A percentile compares a stretch with the other conserved stretches of the same genome.
phyloP scores from a whole-genome alignment of 1,284 basidiomycete genomes.

The Apiotrichum sp. region DNA sequence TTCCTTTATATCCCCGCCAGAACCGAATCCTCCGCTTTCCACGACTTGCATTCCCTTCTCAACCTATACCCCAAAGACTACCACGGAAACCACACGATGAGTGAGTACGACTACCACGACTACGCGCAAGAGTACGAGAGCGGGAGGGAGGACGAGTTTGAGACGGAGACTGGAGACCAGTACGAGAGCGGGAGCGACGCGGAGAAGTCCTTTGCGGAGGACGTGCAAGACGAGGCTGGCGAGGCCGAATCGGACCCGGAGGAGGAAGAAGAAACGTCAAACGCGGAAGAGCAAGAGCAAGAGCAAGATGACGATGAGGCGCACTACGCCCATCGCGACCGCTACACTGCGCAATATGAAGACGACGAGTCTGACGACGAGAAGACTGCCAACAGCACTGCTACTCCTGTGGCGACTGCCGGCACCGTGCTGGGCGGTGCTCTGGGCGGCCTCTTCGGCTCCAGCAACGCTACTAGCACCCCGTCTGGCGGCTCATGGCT shows the following conservation, averaged over 20 bases:
- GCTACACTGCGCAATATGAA: too few species aligned
- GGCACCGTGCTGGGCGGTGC: not conserved
- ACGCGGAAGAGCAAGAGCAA: not conserved
- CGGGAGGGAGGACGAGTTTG: not conserved
- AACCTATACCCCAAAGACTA: not conserved
- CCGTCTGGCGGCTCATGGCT: not conserved
- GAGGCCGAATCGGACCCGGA: not conserved
- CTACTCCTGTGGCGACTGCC: too few species aligned
- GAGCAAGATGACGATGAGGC: not conserved
- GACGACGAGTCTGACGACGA: too few species aligned
- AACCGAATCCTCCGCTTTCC: too few species aligned
- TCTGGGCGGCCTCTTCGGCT: not conserved
- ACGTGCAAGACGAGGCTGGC: not conserved
- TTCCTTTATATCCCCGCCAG: too few species aligned
- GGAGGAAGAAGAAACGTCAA: not conserved
- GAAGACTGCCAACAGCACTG: not conserved
- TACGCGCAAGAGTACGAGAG: not conserved
- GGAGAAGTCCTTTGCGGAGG: not conserved
- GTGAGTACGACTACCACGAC: slow-evolving; percentile 2
- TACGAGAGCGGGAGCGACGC: not conserved
- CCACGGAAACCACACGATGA: not conserved
- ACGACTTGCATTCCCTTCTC: not conserved
- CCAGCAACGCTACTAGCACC: not conserved
- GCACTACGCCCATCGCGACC: too few species aligned
- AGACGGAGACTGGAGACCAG: not conserved